Percentiles rank a stretch among this genome's conserved stretches.
Conservation (phyloP, 495 filamentous ascomycete genomes). For the Amorphotheca resinae region DNA sequence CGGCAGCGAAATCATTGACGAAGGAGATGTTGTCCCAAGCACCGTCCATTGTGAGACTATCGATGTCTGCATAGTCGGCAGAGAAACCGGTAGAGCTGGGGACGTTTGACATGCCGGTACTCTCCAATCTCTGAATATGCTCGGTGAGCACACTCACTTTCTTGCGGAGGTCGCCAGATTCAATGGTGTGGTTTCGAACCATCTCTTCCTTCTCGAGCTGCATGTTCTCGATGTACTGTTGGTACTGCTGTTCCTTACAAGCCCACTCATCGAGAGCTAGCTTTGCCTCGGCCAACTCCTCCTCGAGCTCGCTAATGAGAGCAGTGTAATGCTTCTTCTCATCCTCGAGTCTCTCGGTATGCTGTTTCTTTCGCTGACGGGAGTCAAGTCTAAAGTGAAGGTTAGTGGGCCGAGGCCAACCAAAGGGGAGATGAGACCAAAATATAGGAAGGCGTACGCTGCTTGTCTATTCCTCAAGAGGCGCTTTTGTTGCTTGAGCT, state of each 20-base stretch:
- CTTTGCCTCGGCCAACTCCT: slow-evolving; percentile 56
- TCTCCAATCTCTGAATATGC: slow-evolving; percentile 68
- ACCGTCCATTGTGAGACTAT: slow-evolving; percentile 66
- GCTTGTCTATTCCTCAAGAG: slow-evolving; percentile 90
- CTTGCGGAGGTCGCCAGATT: slow-evolving; percentile 91
- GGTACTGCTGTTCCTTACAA: slow-evolving; percentile 54
- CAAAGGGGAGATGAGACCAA: slow-evolving; percentile 16
- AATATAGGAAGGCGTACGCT: slow-evolving; percentile 52
- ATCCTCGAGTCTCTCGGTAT: slow-evolving; percentile 92
- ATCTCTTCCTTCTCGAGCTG: slow-evolving; percentile 85
- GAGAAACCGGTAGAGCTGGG: slow-evolving; percentile 48
- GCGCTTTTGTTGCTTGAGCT: slow-evolving; percentile 96
- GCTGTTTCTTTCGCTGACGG: slow-evolving; percentile 95
- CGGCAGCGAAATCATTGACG: slow-evolving; percentile 45
- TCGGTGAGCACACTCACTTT: slow-evolving; percentile 83
- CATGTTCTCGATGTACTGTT: slow-evolving; percentile 62
- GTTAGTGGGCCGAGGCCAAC: slow-evolving; percentile 24
- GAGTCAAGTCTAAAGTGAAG: slow-evolving; percentile 59
- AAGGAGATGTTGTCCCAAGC: slow-evolving; percentile 74
- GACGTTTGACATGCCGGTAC: slow-evolving; percentile 43
- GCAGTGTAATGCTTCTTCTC: slow-evolving; percentile 85
- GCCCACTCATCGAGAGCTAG: slow-evolving; percentile 55
- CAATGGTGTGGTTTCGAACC: slow-evolving; percentile 77
- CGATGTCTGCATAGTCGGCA: slow-evolving; percentile 67
- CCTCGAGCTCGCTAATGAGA: slow-evolving; percentile 64